Evolutionary conservation across 78 protist species (phyloP), one percentile per base, ranked within the genome.

Genomic region (Chrysochromulina parva): DNA sequence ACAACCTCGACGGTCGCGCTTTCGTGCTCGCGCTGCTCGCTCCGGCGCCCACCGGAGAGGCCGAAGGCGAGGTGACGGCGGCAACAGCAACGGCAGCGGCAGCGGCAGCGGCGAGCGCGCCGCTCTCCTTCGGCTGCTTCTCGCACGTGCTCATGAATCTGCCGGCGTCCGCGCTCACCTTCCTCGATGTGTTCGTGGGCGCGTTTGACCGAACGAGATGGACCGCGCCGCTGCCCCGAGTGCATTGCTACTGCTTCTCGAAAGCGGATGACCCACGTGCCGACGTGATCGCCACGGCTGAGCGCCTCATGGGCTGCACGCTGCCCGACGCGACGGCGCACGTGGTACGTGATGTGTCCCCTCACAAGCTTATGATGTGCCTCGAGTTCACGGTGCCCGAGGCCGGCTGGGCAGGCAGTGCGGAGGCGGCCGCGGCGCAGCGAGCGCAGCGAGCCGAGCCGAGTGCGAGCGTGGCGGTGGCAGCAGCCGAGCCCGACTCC

Each of bases 261-360:
- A 16, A 62, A 2, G 81, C 26, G 10, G 88, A 22, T 0, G 81
- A 88, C 82, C 24, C 82, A 0, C 17, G 26, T 1, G 60, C 53
- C 28, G 95, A 95, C 47, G 92, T 76, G 28, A 38, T 47, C 17
- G 55, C 9, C n/a, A 76, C 55, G 3, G 86, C 94, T 0, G 74
- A 88, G 47, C 74, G 66, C 1, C 53, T 48, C 6, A 3, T 67
- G 20, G 93, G 93, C 58, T 54, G 62, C 78, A 2, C 7, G 57
- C 38, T 92, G 19, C 54, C 78, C 54, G 59, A 19, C 48, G 65
- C 58, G 17, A 48, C 55, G 16, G 87, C 60, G 24, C 74, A n/a
- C 57, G 93, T 95, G 48, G 98, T 97, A 55, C 91, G 99, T 38
- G 95, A 95, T 62, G 98, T 97, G 1, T 92, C 98, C 0, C 98